Evolutionary conservation across 305 asterid genomes (phyloP).

Genomic region (Rubia tinctorum): DNA sequence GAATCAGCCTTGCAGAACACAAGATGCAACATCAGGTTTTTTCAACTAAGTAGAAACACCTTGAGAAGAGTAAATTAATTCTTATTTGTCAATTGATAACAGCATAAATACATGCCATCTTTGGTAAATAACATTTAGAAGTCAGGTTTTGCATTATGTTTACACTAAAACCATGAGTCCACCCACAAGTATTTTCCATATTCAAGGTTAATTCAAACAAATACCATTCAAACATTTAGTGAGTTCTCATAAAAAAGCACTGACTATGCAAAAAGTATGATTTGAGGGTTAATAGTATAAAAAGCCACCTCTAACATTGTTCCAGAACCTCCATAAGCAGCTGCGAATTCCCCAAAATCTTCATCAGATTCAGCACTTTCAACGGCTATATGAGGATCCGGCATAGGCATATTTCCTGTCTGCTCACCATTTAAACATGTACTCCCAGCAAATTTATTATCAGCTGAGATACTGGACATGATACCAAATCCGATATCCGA

Average conservation of each 20-base stretch:
- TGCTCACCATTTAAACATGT: slow-evolving; percentile 28
- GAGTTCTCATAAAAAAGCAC: not conserved
- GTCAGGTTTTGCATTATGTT: not conserved
- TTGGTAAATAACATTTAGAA: not conserved
- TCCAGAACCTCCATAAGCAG: slow-evolving; percentile 48
- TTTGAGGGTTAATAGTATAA: not conserved
- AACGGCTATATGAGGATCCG: slow-evolving; percentile 27
- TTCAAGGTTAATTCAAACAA: not conserved
- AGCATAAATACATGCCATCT: not conserved
- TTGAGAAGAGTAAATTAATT: not conserved
- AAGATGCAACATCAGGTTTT: not conserved
- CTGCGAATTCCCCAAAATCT: slow-evolving; percentile 67
- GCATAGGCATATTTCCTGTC: slow-evolving; percentile 21
- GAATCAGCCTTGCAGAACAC: slow-evolving; percentile 41
- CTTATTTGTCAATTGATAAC: not conserved
- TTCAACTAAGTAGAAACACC: not conserved
- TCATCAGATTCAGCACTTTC: slow-evolving; percentile 44
- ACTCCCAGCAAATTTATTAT: slow-evolving; percentile 29
- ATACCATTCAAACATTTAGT: not conserved
- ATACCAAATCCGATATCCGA: slow-evolving; percentile 30
- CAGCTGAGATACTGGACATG: slow-evolving; percentile 30
- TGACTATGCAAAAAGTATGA: not conserved
- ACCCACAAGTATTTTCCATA: not conserved
- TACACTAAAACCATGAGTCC: not conserved
- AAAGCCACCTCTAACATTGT: slow-evolving; percentile 37